Base-by-base conservation (phyloP, 805 yeast species). In the Spathaspora sp. region DNA sequence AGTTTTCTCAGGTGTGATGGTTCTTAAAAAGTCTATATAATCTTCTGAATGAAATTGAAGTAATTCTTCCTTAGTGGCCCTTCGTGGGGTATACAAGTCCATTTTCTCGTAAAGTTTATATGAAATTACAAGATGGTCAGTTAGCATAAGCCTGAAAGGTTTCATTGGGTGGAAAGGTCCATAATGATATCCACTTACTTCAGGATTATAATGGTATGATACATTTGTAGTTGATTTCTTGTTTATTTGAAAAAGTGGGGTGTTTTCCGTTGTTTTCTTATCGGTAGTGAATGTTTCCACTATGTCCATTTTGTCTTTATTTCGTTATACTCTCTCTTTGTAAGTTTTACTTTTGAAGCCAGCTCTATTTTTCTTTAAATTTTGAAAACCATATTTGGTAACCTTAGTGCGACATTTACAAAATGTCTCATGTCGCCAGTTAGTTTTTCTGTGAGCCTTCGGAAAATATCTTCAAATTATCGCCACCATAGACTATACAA, bases 101-200 rank as follows among this genome's bases (percentile, higher is more conserved):
- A 93, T 89, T 57, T 85, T 79, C 61, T 90, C 90, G 66, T 92
- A 89, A 46, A 93, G 72, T 52, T 89, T 89, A 68, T 94, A 93
- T 12, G 87, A 84, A 32, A 86, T 81, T 49, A 93, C 93, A 55
- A 93, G 73, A 65, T 92, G 97, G 69, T 93, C 97, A 0, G 99
- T 93, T 44, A 93, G 78, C 92, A 91, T 86, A 55, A 94, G 75
- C 57, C 99, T 75, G 67, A 92, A 89, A 14, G 99, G 99, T 67
- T 93, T 93, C 99, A 93, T 93, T n/a, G 99, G 99, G 68, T 93
- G 99, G 54, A 84, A 81, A 1, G 89, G 87, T 16, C 99, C 99
- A 67, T 89, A 92, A 62, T 92, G 97, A 68, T 85, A 92, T 57
- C 82, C 80, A 1, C 89, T 78, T 0, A 86, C 96, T 49, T 85